Base-by-base conservation (phyloP, 495 filamentous ascomycete genomes). In the Trichocladium antarcticum region DNA sequence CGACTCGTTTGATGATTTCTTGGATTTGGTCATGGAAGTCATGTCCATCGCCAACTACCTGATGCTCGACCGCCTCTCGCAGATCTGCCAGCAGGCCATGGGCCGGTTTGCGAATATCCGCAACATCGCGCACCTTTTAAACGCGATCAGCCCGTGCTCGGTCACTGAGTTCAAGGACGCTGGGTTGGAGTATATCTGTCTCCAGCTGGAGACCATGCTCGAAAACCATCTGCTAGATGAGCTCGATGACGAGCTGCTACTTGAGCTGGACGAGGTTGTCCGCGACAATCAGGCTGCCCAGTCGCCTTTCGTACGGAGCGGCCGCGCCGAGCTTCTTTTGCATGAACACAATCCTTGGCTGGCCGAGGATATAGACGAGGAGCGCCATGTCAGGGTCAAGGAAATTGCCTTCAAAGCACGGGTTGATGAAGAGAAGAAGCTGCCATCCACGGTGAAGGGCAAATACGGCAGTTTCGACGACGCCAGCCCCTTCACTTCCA, bases 1-100 rank as follows among this genome's bases (percentile, higher is more conserved):
- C 43, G 75, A 77, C 24, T 77, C 82, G 47, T 68, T 93, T 15
- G 87, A 95, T 44, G 81, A 85, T 41, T 89, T 95, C 51, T 74
- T 89, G 9, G 87, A 96, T 55, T 69, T 92, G 28, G 70, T 96
- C n/a, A 75, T 97, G 68, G 90, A 95, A 50, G 86, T 97, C 27
- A 82, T 95, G 75, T 82, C 79, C 46, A 82, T 88, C 32, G 85
- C 88, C 8, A 85, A 98, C 58, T 92, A 97, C 57, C 72, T 98
- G 50, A 95, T 98, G 89, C 76, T 98, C 31, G 90, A 96, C 60
- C 73, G 88, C 22, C 67, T 98, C 21, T 86, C 83, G 11, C 87
- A 94, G 61, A 79, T 90, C 12, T 97, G 90, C 63, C 92, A 98
- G 59, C 81, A 81, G 47, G 68, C 87, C 37, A 76, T 97, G 50